Percentiles rank a stretch among this genome's conserved stretches.
Conservation (phyloP, 768 basidiomycete species). For the Pisolithus albus region DNA sequence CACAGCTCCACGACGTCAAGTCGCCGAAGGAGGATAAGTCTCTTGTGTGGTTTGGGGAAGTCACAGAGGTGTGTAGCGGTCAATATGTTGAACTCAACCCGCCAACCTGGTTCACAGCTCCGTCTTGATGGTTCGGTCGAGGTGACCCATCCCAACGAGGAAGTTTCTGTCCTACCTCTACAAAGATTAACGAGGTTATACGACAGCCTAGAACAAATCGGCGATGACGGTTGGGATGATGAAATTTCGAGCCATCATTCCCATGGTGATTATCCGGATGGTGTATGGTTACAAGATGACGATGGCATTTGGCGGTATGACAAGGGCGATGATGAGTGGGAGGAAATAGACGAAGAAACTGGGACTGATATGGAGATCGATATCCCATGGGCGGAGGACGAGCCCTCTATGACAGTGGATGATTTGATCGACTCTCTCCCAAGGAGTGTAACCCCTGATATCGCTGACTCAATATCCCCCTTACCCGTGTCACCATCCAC, state of each 20-base stretch:
- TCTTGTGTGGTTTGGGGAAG: conserved; percentile 83
- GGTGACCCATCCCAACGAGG: conserved; percentile 60
- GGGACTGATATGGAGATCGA: conserved; percentile 34
- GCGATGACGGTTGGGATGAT: conserved; percentile 56
- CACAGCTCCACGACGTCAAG: conserved; percentile 37
- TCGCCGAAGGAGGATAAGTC: conserved; percentile 36
- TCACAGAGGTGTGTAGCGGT: conserved; percentile 49
- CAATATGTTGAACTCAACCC: conserved; percentile 2
- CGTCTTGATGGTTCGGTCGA: conserved; percentile 67
- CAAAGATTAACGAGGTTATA: conserved; percentile 68
- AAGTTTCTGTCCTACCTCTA: conserved; percentile 46
- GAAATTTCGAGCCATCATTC: conserved; percentile 26
- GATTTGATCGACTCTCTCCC: conserved; percentile 12
- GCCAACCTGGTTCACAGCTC: conserved; percentile 39
- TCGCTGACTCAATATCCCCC: conserved; percentile 17
- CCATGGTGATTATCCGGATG: conserved; percentile 39
- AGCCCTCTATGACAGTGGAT: conserved; percentile 12
- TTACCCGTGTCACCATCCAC: conserved; percentile 22
- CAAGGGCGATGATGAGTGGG: conserved; percentile 36
- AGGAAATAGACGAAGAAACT: conserved; percentile 27
- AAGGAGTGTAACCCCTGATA: conserved; percentile 13
- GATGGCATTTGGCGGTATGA: conserved; percentile 29
- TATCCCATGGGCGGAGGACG: conserved; percentile 22
- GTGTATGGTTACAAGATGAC: conserved; percentile 38
- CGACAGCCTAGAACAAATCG: conserved; percentile 76